Evolutionary conservation across 1,284 basidiomycete genomes (phyloP), one percentile per base, ranked within the genome.

Genomic region (Neonothopanus nambi): DNA sequence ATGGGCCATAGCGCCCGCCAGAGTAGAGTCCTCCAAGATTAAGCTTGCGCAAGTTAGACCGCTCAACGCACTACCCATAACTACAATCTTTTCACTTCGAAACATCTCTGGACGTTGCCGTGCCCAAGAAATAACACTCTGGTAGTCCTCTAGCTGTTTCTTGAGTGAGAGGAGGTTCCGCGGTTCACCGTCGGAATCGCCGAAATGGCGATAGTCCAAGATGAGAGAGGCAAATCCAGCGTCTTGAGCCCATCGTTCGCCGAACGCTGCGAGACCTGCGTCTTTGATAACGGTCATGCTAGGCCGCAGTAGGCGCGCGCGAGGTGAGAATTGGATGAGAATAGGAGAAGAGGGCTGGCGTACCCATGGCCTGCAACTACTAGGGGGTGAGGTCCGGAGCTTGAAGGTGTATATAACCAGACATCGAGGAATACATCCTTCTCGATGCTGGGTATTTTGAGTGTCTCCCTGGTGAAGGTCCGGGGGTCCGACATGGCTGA

Each of bases 191-290:
- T 49, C 64, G 6, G 64, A 66, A 18, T 53, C 53, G n/a, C 64
- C 64, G 49, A 66, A 65, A 21, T 47, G 38, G 12, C 63, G 62
- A 56, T 65, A 65, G 52, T 65, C 64, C 24, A 66, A 61, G n/a
- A 66, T 61, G 23, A 65, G 57, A 9, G 63, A 63, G 7, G 64
- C 64, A 26, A 50, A 65, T 2, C 57, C 58, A 37, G 59, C 63
- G 26, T 58, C 60, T 13, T 17, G 33, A 6, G 63, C 63, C 61
- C 63, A 65, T 7, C 49, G 51, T 45, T 63, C 54, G 8, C 57
- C 64, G 30, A 65, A 65, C 5, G 52, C 54, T 9, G 60, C 62
- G 12, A 62, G 54, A 17, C 64, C 64, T 15, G 64, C 64, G 26
- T 62, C 63, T 46, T 65, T 65, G 24, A 63, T 62, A 12, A 63